phyloP scores from a whole-genome alignment of 805 yeast genomes.

The Wickerhamiella azymoides region DNA sequence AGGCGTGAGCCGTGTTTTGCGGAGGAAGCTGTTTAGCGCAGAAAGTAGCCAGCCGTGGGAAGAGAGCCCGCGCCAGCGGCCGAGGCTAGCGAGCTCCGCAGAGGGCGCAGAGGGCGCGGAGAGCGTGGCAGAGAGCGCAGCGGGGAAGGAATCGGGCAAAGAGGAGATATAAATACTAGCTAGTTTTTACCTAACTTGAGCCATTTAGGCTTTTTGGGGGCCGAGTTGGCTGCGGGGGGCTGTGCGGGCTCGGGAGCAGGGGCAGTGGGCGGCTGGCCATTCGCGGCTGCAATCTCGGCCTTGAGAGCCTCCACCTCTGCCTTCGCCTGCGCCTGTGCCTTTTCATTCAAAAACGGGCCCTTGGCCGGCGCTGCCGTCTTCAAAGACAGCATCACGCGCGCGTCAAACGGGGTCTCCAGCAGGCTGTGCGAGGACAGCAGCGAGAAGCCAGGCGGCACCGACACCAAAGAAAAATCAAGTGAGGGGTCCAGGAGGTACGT shows the following conservation, averaged over 20 bases:
- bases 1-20: too few relatives aligned
- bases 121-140: too few relatives aligned
- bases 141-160: too few relatives aligned
- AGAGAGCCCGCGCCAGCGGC: too few relatives aligned
- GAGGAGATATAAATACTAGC: not conserved
- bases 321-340: constrained; percentile 1
- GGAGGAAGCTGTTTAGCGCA: too few relatives aligned
- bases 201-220: constrained; percentile 17
- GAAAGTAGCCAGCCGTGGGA: too few relatives aligned
- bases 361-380: constrained; percentile 17
- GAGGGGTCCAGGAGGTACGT: constrained; percentile 21
- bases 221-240: constrained; percentile 1
- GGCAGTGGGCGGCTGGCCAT: not conserved
- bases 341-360: constrained; percentile 13
- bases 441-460: constrained; percentile 35
- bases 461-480: constrained; percentile 28
- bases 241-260: not conserved
- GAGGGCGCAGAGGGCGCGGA: too few relatives aligned
- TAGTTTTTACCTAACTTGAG: constrained; percentile 13
- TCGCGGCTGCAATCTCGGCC: not conserved
- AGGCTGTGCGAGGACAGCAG: constrained; percentile 26
- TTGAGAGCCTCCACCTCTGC: not conserved
- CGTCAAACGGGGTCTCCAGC: constrained; percentile 31
- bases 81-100: too few relatives aligned
- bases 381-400: constrained; percentile 34